These are phyloP conservation scores for Fusarium beomiforme DNA, from an alignment of 2,329 filamentous ascomycete species.

Conservation along the genomic window DNA sequence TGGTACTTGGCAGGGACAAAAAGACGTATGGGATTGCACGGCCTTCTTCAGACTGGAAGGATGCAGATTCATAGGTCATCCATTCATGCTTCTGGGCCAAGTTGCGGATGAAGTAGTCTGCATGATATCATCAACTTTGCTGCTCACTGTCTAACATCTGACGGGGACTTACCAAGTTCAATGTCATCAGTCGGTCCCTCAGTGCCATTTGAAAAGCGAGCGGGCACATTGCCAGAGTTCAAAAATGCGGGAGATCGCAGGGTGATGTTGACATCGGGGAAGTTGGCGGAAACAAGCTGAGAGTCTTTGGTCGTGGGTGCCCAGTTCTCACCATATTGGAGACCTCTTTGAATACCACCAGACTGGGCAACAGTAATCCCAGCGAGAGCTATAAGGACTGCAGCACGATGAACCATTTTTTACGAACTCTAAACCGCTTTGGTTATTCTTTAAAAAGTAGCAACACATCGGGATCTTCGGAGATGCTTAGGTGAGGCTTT, in stretches of 20 bases:
- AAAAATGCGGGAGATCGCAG: constrained; percentile 11
- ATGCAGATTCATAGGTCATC: background rate
- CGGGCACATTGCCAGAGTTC: background rate
- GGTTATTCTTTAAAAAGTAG: too few relatives aligned
- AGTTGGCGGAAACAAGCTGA: constrained; percentile 3
- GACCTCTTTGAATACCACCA: background rate
- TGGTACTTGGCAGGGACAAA: background rate
- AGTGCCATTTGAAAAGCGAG: background rate
- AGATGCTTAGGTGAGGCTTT: background rate
- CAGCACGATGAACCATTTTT: background rate
- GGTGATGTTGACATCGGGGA: constrained; percentile 10
- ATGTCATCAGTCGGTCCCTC: constrained; percentile 3
- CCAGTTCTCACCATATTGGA: constrained; percentile 25
- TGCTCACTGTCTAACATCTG: too few relatives aligned
- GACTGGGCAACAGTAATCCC: background rate
- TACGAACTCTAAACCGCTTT: fast-evolving
- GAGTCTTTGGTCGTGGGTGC: background rate
- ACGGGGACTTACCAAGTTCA: background rate
- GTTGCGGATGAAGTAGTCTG: constrained; percentile 10
- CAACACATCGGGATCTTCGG: too few relatives aligned
- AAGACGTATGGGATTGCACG: constrained; percentile 13
- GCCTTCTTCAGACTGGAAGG: constrained; percentile 11
- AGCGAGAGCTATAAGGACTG: background rate
- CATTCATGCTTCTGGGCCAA: constrained; percentile 9
- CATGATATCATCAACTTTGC: fast-evolving